Base-by-base conservation (phyloP, 345 rosid species). In the Erodium maritimum region DNA sequence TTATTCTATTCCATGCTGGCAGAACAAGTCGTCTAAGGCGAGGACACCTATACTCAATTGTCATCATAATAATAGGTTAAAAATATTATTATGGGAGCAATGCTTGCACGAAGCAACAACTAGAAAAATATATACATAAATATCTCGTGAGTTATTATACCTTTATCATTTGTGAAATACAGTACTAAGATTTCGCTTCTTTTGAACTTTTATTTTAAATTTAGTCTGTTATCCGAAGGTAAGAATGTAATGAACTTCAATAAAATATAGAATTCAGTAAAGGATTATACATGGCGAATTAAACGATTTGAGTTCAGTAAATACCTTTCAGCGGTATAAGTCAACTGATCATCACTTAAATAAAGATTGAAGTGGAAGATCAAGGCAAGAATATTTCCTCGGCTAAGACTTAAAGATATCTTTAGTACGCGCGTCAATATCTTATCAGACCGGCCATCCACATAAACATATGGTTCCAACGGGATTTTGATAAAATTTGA, bases 1-100 rank as follows among this genome's bases (percentile, higher is more conserved):
- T 84, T 70, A 91, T 80, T 69, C 87, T 75, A 75, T 88, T 88
- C 95, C 90, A 88, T 20, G 95, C 96, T 0, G 95, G 98, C 62
- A 88, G 50, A 21, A 91, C 90, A 8, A 91, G 73, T 34, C 85
- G 80, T 59, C 64, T 79, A 66, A 91, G 76, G 9, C 51, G 67
- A 0, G 89, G 94, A 61, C 83, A 79, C 81, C 98, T 91, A 67
- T 66, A 65, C 61, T 25, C 63, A 42, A 6, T 50, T 37, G 51
- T n/a, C n/a, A n/a, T n/a, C n/a, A n/a, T n/a, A n/a, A n/a, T n/a
- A n/a, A 25, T 25, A 25, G 33, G 33, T 25, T 2, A 25, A 2
- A 25, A 25, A 2, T 7, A 25, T 25, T 7, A 25, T 2, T 2
- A 25, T 25, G 7, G 3, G 33, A 25, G 7, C 33, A 25, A 25